Base-by-base conservation (phyloP, 2,329 filamentous ascomycete species). In the Colletotrichum somersetense region DNA sequence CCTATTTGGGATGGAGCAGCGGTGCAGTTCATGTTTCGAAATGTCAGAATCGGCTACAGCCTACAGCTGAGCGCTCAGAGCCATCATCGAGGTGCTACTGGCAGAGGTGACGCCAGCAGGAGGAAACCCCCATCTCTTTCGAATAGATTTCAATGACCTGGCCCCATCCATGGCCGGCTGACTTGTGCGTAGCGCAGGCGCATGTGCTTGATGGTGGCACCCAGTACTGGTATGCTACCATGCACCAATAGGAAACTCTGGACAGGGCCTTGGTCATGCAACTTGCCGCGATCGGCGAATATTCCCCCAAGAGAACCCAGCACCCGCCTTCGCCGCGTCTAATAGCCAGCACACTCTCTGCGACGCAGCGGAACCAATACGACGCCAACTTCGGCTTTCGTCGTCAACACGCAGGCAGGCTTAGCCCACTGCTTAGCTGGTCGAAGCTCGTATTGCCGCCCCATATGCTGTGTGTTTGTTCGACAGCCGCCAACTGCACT, bases 281-380 rank as follows among this genome's bases (percentile, higher is more conserved):
- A 78, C 79, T 78, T 81, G 78, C 77, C 77, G 78, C 79, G 79
- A 77, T 76, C 76, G 77, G 76, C 77, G 75, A 76, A 77, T 75
- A 77, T 75, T 75, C 72, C 72, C 57, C 57, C 59, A 68, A 74
- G 73, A 74, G 74, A 35, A 56, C 5, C 33, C 33, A 14, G 53
- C 33, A 23, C 38, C 52, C 38, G 42, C 56, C 48, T 16, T 48
- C 56, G 50, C 76, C 79, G 79, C 78, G 80, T 79, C 77, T 78
- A 81, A 75, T 42, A 38, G 20, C 35, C 50, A 38, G 20, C 35
- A 33, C 38, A 33, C 44, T 62, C 30, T 69, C 48, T 40, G 33
- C 53, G 59, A 57, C 53, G 52, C 77, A 75, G 71, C 73, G 76
- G 76, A 75, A 33, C 40, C 59, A 30, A 59, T 63, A 48, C 42